Evolutionary conservation across 169 alveolate species (phyloP).

Genomic region (Cryptosporidium parvum): DNA sequence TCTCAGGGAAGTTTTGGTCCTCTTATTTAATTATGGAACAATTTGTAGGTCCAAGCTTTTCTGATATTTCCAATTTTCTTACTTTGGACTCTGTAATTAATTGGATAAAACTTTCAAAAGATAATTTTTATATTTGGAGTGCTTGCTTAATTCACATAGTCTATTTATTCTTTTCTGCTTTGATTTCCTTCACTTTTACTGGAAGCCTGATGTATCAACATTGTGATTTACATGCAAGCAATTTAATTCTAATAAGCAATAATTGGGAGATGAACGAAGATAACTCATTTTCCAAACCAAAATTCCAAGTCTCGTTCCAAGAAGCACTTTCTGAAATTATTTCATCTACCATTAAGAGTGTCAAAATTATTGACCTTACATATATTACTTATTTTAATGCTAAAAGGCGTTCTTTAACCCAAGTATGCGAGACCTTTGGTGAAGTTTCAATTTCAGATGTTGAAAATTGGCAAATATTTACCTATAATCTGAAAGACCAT

Average conservation of each 20-base stretch:
- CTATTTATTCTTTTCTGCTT: conserved; percentile 25
- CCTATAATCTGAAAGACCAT: background rate
- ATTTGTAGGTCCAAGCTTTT: conserved; percentile 41
- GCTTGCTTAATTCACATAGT: background rate
- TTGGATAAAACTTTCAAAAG: conserved; percentile 41
- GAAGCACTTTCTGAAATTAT: conserved; percentile 27
- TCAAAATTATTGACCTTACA: conserved; percentile 53
- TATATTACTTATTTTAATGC: conserved; percentile 9
- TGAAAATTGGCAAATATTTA: conserved; percentile 43
- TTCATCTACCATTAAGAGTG: background rate
- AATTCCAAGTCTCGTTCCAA: background rate
- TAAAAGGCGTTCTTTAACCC: conserved; percentile 1
- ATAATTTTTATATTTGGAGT: conserved; percentile 35
- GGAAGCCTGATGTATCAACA: conserved; percentile 60
- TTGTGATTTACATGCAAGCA: conserved; percentile 51
- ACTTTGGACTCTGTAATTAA: conserved; percentile 21
- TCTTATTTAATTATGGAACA: conserved; percentile 49
- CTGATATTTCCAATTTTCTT: conserved; percentile 33
- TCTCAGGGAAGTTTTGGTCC: conserved; percentile 47
- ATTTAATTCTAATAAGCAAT: conserved; percentile 11
- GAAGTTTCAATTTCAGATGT: conserved; percentile 39
- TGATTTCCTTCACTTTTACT: conserved; percentile 44
- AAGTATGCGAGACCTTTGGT: conserved; percentile 19
- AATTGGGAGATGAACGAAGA: background rate
- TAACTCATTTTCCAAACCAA: conserved; percentile 2